These are phyloP conservation scores for Anthracocystis walkeri DNA, from an alignment of 1,284 basidiomycete genomes.

Conservation along the genomic window DNA sequence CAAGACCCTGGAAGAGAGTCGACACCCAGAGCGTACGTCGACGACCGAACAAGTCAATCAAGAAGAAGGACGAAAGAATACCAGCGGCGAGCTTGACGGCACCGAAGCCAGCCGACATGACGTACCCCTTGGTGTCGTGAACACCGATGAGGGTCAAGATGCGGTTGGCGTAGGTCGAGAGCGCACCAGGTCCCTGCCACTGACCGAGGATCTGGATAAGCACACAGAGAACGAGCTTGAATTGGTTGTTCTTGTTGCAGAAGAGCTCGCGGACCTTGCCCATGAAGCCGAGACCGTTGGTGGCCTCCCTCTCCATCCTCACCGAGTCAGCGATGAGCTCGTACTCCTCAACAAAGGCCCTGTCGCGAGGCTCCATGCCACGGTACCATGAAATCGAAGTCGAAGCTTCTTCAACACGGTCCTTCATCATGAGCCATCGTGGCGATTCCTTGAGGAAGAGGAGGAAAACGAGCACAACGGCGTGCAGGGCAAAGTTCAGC, in stretches of 20 bases:
- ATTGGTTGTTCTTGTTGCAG: constrained; percentile 48
- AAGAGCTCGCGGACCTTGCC: constrained; percentile 38
- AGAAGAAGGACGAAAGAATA: constrained; percentile 50
- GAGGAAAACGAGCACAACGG: constrained; percentile 70
- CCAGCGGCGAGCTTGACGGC: constrained; percentile 47
- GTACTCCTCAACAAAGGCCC: constrained; percentile 39
- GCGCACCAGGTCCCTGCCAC: constrained; percentile 48
- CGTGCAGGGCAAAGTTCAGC: constrained; percentile 43
- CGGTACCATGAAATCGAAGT: constrained; percentile 72
- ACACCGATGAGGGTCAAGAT: constrained; percentile 44
- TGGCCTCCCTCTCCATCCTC: constrained; percentile 37
- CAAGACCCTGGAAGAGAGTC: constrained; percentile 38
- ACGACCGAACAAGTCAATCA: constrained; percentile 52
- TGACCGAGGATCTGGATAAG: constrained; percentile 49
- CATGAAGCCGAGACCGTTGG: constrained; percentile 32
- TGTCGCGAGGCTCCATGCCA: constrained; percentile 39
- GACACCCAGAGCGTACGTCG: constrained; percentile 45
- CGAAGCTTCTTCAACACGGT: constrained; percentile 75
- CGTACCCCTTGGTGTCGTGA: constrained; percentile 41
- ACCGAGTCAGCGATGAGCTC: constrained; percentile 47
- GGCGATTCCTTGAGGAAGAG: constrained; percentile 78
- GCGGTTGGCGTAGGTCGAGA: constrained; percentile 51
- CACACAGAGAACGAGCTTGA: constrained; percentile 43
- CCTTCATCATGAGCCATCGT: constrained; percentile 82
- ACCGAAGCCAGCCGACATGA: constrained; percentile 51